phyloP scores from a whole-genome alignment of 2,329 filamentous ascomycete species.

The Sporothrix curviconia region DNA sequence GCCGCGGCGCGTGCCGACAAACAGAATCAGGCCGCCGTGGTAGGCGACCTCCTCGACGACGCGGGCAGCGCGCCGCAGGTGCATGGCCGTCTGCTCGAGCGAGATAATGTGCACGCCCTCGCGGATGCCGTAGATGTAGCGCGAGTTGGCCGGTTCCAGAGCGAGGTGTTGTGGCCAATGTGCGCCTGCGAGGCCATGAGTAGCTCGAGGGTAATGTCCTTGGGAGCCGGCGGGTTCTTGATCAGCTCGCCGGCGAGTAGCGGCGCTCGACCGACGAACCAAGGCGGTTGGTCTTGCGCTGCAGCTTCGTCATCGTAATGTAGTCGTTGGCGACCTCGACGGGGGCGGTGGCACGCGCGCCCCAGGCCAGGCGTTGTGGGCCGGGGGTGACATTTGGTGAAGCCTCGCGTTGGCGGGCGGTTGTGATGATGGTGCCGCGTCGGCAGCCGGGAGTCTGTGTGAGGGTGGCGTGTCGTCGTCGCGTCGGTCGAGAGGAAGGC shows the following conservation, averaged over 20 bases:
- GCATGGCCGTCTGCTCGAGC: constrained; percentile 78
- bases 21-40: constrained; percentile 77
- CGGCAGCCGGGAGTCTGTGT: neutral
- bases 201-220: constrained; percentile 83
- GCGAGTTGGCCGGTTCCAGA: constrained; percentile 91
- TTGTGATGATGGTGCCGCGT: neutral
- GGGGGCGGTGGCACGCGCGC: no score
- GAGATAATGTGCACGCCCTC: constrained; percentile 89
- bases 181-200: constrained; percentile 82
- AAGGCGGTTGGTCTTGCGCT: constrained; percentile 39
- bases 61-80: constrained; percentile 87
- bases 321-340: no score
- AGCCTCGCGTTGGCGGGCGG: neutral
- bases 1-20: constrained; percentile 78
- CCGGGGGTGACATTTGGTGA: neutral
- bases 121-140: constrained; percentile 88
- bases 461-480: constrained; percentile 18
- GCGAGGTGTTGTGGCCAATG: constrained; percentile 81
- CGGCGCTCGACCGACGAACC: constrained; percentile 45
- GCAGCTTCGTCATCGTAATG: constrained; percentile 35
- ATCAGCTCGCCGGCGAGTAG: constrained; percentile 63
- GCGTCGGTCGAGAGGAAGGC: constrained; percentile 28
- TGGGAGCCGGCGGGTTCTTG: constrained; percentile 64
- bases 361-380: neutral
- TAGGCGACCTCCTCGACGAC: constrained; percentile 83